phyloP scores from a whole-genome alignment of 2,329 filamentous ascomycete genomes.

The Sclerotinia nivalis region DNA sequence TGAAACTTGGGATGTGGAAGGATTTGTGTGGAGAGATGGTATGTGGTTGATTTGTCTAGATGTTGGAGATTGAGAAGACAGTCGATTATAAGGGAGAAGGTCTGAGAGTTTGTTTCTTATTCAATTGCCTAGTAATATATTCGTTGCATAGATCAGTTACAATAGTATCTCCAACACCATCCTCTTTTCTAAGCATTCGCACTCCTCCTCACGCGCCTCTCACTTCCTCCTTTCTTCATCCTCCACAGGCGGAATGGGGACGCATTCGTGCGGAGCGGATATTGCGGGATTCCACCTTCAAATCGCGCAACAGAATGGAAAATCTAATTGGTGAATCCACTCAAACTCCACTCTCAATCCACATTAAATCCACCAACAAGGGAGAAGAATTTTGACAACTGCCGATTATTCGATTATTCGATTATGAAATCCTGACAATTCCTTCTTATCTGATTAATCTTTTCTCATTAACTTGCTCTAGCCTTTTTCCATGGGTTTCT shows the following conservation, averaged over 20 bases:
- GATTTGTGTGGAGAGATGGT: no score
- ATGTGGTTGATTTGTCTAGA: no score
- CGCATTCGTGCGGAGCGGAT: neutral
- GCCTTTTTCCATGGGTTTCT: neutral
- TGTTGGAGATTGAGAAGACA: no score
- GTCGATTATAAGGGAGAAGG: no score
- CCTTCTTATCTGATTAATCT: neutral
- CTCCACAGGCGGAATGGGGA: neutral
- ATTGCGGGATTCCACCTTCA: neutral
- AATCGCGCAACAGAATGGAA: neutral
- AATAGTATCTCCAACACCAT: no score
- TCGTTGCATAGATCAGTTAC: no score
- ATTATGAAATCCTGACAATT: neutral
- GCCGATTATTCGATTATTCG: neutral
- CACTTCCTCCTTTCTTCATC: no score
- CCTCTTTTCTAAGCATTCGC: neutral
- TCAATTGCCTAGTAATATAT: no score
- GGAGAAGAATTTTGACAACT: neutral
- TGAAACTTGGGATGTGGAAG: no score
- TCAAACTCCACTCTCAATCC: neutral
- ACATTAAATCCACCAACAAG: neutral
- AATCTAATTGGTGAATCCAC: slow-evolving; percentile 7
- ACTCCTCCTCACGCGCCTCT: neutral
- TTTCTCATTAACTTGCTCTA: neutral
- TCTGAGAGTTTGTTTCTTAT: no score